Conservation (phyloP, 2,329 filamentous ascomycete species). For the Verticillium albo-atrum region DNA sequence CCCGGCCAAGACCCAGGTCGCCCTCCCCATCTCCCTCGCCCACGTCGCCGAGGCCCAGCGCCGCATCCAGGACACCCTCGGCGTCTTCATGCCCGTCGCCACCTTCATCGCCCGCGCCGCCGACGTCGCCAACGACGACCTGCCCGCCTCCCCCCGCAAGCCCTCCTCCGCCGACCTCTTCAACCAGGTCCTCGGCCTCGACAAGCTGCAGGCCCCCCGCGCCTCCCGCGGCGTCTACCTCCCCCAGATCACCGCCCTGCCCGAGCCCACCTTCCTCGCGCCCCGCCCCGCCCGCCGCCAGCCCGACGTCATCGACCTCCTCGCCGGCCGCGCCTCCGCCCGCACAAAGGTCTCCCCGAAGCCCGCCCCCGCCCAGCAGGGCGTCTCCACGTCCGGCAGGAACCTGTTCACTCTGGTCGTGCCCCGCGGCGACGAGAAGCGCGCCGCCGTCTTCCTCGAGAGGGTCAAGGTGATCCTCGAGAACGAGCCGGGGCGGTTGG, state of each 20-base stretch:
- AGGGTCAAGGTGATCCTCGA: conserved; percentile 81
- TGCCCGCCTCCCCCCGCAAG: conserved; percentile 64
- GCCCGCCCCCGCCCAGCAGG: conserved; percentile 17
- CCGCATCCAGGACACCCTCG: conserved; percentile 71
- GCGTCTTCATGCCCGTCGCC: conserved; percentile 76
- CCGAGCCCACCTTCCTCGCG: conserved; percentile 29
- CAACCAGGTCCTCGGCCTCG: conserved; percentile 76
- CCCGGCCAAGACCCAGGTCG: conserved; percentile 52
- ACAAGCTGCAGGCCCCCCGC: conserved; percentile 34
- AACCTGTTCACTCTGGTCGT: conserved; percentile 84
- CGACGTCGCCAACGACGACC: conserved; percentile 80
- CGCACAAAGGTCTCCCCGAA: conserved; percentile 23
- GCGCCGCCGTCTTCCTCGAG: conserved; percentile 78
- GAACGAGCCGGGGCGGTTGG: conserved; percentile 70
- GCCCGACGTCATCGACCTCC: conserved; percentile 78
- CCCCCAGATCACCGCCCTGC: conserved; percentile 64
- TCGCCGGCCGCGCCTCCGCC: conserved; percentile 40
- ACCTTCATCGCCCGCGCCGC: conserved; percentile 83
- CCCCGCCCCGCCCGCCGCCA: conserved; percentile 23
- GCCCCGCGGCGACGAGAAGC: conserved; percentile 72
- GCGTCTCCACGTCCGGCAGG: conserved; percentile 48
- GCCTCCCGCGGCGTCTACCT: conserved; percentile 60
- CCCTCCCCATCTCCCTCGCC: conserved; percentile 72
- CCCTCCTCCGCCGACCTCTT: conserved; percentile 81
- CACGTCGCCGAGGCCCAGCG: conserved; percentile 78